Evolutionary conservation across 495 filamentous ascomycete species (phyloP).

Genomic region (Penicillium maclennaniae): DNA sequence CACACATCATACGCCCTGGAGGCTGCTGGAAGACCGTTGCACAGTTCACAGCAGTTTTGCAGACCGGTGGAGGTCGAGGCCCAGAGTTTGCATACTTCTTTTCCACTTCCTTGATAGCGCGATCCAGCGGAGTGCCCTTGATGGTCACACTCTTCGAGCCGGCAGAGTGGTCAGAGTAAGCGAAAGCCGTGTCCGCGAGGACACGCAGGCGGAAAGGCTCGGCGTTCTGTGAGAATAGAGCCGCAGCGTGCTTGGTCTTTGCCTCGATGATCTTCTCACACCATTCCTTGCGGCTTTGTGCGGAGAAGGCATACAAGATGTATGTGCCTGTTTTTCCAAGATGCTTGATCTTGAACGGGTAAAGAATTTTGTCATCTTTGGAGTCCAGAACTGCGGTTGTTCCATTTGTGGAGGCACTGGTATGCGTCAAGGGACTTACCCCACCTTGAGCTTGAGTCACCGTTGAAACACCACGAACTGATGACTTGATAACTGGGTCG

Average conservation of each 20-base stretch:
- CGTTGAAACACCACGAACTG: conserved; percentile 67
- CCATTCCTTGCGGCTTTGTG: conserved; percentile 78
- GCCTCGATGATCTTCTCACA: conserved; percentile 90
- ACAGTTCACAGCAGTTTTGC: conserved; percentile 83
- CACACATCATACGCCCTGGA: conserved; percentile 77
- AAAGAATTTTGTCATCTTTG: conserved; percentile 78
- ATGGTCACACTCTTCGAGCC: conserved; percentile 60
- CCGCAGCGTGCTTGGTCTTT: conserved; percentile 86
- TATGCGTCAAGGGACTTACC: conserved; percentile 56
- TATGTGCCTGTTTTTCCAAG: conserved; percentile 81
- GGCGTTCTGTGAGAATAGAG: conserved; percentile 86
- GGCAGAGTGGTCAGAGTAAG: conserved; percentile 61
- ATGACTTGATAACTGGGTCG: conserved; percentile 80
- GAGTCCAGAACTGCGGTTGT: conserved; percentile 51
- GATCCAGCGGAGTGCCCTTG: conserved; percentile 84
- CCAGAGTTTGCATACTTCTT: conserved; percentile 59
- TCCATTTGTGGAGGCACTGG: conserved; percentile 47
- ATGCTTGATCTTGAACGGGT: conserved; percentile 94
- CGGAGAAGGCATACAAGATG: conserved; percentile 76
- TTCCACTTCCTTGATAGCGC: conserved; percentile 87
- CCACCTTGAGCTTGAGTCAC: conserved; percentile 50
- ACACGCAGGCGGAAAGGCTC: conserved; percentile 93
- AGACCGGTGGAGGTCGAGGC: conserved; percentile 68
- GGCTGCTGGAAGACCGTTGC: conserved; percentile 81
- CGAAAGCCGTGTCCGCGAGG: conserved; percentile 88